Evolutionary conservation across 2,329 filamentous ascomycete genomes (phyloP).

Genomic region (Microsporum canis): DNA sequence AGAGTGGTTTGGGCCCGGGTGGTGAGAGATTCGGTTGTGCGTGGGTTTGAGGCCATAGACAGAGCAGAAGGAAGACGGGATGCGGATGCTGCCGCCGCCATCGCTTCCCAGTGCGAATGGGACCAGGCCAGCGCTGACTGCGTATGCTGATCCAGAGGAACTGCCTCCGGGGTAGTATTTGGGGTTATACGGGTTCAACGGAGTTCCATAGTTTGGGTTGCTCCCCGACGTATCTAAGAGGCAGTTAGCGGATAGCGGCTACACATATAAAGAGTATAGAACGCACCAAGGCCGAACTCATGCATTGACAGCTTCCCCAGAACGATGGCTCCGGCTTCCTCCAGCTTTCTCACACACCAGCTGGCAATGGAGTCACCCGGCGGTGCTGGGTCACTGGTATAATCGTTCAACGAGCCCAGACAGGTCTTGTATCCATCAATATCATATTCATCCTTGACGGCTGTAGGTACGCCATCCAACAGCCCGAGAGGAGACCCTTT

Average conservation of each 20-base stretch:
- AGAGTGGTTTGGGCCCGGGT: conserved; percentile 46
- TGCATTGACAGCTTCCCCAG: conserved; percentile 66
- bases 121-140: conserved; percentile 53
- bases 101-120: conserved; percentile 29
- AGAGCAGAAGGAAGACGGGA: conserved; percentile 9
- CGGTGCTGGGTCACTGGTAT: conserved; percentile 27
- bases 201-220: conserved; percentile 58
- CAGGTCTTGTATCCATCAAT: conserved; percentile 55
- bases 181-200: conserved; percentile 60
- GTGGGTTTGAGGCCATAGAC: conserved; percentile 10
- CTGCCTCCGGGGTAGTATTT: conserved; percentile 64
- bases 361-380: conserved; percentile 39
- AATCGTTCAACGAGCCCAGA: conserved; percentile 48
- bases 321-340: conserved; percentile 57
- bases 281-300: conserved; percentile 52
- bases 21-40: conserved; percentile 21
- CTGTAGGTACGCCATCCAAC: conserved; percentile 65
- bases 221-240: conserved; percentile 55
- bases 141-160: conserved; percentile 58
- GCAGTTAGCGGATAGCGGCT: background rate
- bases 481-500: conserved; percentile 51
- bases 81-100: conserved; percentile 10
- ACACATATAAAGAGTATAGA: background rate
- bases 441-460: conserved; percentile 63
- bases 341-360: conserved; percentile 55